Conservation (phyloP, 2,329 filamentous ascomycete genomes). For the Neopestalotiopsis clavispora region DNA sequence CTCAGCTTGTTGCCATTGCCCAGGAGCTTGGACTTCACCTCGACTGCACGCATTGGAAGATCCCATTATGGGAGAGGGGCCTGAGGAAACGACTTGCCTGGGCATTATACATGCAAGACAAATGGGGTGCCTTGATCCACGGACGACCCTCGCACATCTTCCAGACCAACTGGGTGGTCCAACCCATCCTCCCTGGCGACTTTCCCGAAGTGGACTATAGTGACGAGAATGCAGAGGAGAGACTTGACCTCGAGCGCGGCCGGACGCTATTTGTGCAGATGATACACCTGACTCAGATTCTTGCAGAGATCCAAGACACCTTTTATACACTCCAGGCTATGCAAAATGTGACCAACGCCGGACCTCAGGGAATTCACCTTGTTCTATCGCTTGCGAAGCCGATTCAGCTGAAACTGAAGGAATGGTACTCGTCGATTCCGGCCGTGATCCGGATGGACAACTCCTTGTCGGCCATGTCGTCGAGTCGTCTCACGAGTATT, state of each 20-base stretch:
- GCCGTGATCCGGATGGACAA: conserved; percentile 68
- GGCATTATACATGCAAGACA: conserved; percentile 94
- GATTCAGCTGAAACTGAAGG: conserved; percentile 80
- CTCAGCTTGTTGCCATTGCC: conserved; percentile 83
- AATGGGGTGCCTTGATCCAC: conserved; percentile 77
- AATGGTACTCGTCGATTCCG: conserved; percentile 79
- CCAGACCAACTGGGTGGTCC: conserved; percentile 69
- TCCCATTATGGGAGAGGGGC: conserved; percentile 85
- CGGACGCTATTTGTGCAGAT: conserved; percentile 76
- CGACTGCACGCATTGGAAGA: conserved; percentile 86
- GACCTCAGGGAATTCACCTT: conserved; percentile 71
- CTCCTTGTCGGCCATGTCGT: conserved; percentile 48
- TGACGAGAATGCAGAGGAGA: conserved; percentile 64
- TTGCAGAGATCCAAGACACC: conserved; percentile 80
- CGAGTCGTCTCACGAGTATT: conserved; percentile 60
- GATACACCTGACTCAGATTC: conserved; percentile 75
- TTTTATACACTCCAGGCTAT: conserved; percentile 84
- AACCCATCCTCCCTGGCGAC: conserved; percentile 57
- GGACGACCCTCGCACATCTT: conserved; percentile 72
- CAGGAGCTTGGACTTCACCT: conserved; percentile 90
- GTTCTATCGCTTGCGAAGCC: conserved; percentile 79
- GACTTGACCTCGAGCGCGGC: conserved; percentile 69
- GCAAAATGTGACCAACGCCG: conserved; percentile 68
- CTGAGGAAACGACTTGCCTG: conserved; percentile 85
- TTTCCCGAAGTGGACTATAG: conserved; percentile 71